Base-by-base conservation (phyloP, 306 rosid species). In the Canavalia gladiata region DNA sequence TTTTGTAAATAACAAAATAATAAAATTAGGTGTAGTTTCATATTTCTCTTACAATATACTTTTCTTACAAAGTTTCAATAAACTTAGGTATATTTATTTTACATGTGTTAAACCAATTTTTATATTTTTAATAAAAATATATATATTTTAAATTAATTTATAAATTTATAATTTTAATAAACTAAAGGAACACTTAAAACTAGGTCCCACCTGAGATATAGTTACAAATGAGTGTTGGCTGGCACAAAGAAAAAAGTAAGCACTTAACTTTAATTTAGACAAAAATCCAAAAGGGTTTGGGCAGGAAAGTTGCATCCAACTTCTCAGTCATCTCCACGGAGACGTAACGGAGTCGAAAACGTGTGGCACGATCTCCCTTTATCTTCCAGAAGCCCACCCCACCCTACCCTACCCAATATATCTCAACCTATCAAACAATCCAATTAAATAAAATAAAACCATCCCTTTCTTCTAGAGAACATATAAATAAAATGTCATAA, bases 341-440 rank as follows among this genome's bases (percentile, higher is more conserved):
- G 70, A 74, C 88, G 88, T 86, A 62, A 68, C 13, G 29, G 73
- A 59, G 75, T 74, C 28, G 79, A 50, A 82, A 82, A 82, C 88
- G 86, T 73, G 84, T 86, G 77, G 65, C 84, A 58, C 0, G 55
- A 72, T 65, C n/a, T 64, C 12, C 64, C 35, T 29, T 11, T 71
- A 10, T 63, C 82, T 77, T 83, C 86, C 39, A 83, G 86, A 77
- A 83, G 83, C 83, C 76, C 60, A 72, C 78, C 66, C 41, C 0
- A 59, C 56, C 65, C 75, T 9, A 39, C 74, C 31, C 74, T 49
- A 18, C 25, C 25, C 25, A 18, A 18, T 18, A 34, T 33, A 34
- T 37, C 78, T 13, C 34, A 49, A 70, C 34, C 60, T 42, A 33
- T 28, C 73, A 4, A 18, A 59, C 47, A 18, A 71, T 63, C 79